These are phyloP conservation scores for Calonectria fujianensis DNA, from an alignment of 2,329 filamentous ascomycete species.

Conservation along the genomic window DNA sequence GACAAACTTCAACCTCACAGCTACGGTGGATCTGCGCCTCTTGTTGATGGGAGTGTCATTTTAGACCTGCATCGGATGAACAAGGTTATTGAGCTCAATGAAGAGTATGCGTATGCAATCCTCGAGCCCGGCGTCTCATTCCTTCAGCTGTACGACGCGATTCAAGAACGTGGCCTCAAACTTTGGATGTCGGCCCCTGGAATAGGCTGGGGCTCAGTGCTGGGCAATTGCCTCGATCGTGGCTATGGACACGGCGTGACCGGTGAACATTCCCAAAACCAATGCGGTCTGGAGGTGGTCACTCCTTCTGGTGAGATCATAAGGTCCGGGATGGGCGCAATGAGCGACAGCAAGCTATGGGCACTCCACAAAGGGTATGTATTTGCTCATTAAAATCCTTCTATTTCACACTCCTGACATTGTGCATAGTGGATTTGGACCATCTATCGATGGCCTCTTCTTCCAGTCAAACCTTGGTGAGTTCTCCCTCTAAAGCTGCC, in stretches of 20 bases:
- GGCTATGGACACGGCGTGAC: neutral
- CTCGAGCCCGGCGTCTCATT: neutral
- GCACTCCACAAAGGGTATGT: neutral
- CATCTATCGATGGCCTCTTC: neutral
- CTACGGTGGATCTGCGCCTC: neutral
- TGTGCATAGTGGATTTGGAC: neutral
- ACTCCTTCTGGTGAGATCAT: neutral
- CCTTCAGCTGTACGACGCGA: neutral
- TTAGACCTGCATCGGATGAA: neutral
- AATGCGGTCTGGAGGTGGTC: neutral
- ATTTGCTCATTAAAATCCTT: neutral
- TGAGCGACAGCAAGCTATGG: neutral
- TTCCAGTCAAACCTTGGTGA: neutral
- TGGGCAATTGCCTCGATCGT: neutral
- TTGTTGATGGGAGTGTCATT: neutral
- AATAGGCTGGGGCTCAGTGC: neutral
- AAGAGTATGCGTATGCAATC: neutral
- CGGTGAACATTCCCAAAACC: neutral
- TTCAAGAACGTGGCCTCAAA: neutral
- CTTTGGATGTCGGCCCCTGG: neutral
- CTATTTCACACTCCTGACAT: neutral
- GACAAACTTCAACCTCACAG: neutral
- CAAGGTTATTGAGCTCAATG: neutral
- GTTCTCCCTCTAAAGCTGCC: too few relatives aligned
- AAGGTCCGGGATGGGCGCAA: neutral